Conservation (phyloP, 495 filamentous ascomycete species). For the Diplogelasinospora grovesii region DNA sequence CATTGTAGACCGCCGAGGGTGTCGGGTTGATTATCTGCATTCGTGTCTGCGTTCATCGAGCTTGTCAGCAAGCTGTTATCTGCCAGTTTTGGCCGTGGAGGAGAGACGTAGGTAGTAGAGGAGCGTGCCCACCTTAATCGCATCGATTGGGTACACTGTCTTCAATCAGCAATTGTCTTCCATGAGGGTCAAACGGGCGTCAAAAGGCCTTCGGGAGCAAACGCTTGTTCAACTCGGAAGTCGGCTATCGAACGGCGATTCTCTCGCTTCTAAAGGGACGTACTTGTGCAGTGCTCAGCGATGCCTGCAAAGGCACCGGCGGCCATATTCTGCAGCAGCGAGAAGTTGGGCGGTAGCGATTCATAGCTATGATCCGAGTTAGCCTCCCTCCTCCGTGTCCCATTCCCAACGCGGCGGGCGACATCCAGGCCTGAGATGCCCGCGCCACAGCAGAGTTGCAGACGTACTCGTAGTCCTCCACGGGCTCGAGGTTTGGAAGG, state of each 20-base stretch:
- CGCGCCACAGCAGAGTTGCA: background rate
- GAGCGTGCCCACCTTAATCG: slow-evolving; percentile 73
- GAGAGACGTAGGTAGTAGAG: too few species aligned
- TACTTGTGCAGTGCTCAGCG: slow-evolving; percentile 56
- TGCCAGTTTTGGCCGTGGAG: too few species aligned
- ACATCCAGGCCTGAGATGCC: background rate
- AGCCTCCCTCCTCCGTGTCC: too few species aligned
- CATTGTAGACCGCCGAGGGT: slow-evolving; percentile 78
- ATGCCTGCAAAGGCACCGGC: slow-evolving; percentile 97
- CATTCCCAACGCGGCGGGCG: background rate
- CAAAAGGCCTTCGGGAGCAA: too few species aligned
- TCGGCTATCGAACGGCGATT: background rate
- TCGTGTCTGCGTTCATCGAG: slow-evolving; percentile 60
- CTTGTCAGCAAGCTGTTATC: slow-evolving; percentile 15
- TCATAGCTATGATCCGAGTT: slow-evolving; percentile 53
- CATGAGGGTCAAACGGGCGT: too few species aligned
- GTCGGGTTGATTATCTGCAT: slow-evolving; percentile 94
- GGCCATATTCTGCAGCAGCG: slow-evolving; percentile 67
- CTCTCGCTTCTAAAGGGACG: too few species aligned
- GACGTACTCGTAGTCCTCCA: slow-evolving; percentile 53
- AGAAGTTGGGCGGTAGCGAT: slow-evolving; percentile 53
- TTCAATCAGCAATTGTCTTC: slow-evolving; percentile 40
- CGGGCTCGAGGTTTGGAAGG: slow-evolving; percentile 49
- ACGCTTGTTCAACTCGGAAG: too few species aligned
- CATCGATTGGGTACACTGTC: slow-evolving; percentile 97